phyloP scores from a whole-genome alignment of 768 basidiomycete species.

The Mycena chlorophos region DNA sequence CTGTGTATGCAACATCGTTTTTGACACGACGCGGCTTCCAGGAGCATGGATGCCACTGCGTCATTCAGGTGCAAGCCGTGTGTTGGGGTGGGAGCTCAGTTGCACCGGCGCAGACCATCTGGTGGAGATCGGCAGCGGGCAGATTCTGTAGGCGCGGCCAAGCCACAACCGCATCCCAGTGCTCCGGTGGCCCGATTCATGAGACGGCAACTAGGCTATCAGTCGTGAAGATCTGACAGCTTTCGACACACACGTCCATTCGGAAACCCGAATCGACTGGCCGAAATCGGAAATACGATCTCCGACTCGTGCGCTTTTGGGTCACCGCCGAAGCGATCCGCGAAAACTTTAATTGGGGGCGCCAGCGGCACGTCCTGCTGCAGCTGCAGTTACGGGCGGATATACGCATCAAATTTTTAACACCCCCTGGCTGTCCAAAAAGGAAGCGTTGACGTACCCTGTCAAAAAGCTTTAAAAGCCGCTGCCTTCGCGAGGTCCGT shows the following conservation, averaged over 20 bases:
- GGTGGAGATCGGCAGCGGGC: neutral
- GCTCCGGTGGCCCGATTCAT: constrained; percentile 9
- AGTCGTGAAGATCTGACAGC: constrained; percentile 21
- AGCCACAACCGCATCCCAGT: neutral
- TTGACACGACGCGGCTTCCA: neutral
- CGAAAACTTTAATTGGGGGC: constrained; percentile 51
- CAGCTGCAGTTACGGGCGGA: too few species aligned
- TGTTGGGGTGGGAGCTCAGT: neutral
- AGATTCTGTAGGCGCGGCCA: neutral
- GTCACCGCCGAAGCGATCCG: constrained; percentile 38
- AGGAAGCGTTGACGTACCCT: constrained; percentile 14
- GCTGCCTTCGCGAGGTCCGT: constrained; percentile 16
- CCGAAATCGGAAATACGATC: constrained; percentile 33
- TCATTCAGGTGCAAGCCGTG: neutral
- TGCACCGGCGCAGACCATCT: neutral
- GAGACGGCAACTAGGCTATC: constrained; percentile 12
- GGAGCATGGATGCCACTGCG: too few species aligned
- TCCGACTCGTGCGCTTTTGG: constrained; percentile 10
- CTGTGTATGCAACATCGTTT: neutral
- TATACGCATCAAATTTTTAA: too few species aligned
- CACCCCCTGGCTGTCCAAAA: constrained; percentile 5
- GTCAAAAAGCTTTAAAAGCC: constrained; percentile 16
- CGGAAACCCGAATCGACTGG: constrained; percentile 6
- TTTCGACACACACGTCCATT: constrained; percentile 10
- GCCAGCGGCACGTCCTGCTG: too few species aligned